Evolutionary conservation across 805 yeast genomes (phyloP).

Genomic region (Pichia insulana): DNA sequence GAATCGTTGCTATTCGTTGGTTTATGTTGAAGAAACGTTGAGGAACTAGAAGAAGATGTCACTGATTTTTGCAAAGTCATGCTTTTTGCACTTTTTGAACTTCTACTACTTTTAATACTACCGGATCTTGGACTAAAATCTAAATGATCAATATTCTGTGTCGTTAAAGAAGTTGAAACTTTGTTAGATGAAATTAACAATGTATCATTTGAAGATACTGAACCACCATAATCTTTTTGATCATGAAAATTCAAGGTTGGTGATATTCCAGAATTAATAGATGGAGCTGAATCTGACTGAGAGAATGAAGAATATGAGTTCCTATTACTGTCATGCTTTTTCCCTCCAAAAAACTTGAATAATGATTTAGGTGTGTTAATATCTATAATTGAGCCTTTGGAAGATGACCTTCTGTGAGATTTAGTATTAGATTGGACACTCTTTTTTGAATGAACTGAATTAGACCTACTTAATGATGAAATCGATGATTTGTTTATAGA

Average conservation of each 20-base stretch:
- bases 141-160: neutral
- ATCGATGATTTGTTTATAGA: neutral
- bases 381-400: slow-evolving; percentile 24
- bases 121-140: neutral
- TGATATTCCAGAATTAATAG: neutral
- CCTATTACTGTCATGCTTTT: neutral
- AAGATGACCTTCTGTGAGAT: slow-evolving; percentile 27
- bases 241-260: neutral
- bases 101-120: slow-evolving; percentile 1
- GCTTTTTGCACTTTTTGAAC: slow-evolving; percentile 1
- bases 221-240: neutral
- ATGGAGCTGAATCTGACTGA: slow-evolving; percentile 3
- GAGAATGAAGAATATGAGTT: slow-evolving; percentile 5
- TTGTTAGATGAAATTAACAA: neutral
- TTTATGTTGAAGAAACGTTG: neutral
- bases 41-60: neutral
- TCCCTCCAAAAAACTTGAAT: slow-evolving; percentile 22
- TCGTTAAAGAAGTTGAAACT: neutral
- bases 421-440: slow-evolving; percentile 41
- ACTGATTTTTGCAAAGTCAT: neutral
- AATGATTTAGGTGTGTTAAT: slow-evolving; percentile 24
- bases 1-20: slow-evolving; percentile 4
- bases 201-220: too few relatives aligned
- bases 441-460: slow-evolving; percentile 5
- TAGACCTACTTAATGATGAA: slow-evolving; percentile 4